phyloP scores from a whole-genome alignment of 2,329 filamentous ascomycete genomes.

The Neurospora sp. region DNA sequence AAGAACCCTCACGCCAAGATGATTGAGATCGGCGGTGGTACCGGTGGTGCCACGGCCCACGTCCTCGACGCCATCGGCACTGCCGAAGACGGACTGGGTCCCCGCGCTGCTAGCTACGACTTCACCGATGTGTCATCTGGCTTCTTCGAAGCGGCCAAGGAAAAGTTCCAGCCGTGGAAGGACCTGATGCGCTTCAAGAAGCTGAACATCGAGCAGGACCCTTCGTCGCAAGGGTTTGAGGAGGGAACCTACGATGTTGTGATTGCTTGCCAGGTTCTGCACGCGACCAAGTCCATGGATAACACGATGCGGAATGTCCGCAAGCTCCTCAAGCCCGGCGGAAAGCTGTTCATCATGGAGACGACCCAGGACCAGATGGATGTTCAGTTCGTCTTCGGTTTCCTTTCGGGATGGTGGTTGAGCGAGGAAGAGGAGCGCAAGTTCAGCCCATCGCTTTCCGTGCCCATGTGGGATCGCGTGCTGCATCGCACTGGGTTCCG shows the following conservation, averaged over 20 bases:
- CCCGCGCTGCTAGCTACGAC: conserved; percentile 10
- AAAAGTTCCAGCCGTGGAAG: conserved; percentile 17
- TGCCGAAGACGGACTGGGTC: neutral
- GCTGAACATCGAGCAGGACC: conserved; percentile 25
- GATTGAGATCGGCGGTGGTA: conserved; percentile 33
- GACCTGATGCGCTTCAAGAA: conserved; percentile 20
- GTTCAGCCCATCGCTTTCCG: conserved; percentile 14
- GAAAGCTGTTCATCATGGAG: conserved; percentile 26
- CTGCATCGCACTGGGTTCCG: conserved; percentile 15
- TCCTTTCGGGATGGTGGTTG: conserved; percentile 16
- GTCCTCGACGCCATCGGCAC: conserved; percentile 20
- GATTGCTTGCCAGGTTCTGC: conserved; percentile 28
- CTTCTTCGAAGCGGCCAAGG: conserved; percentile 23
- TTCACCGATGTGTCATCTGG: conserved; percentile 18
- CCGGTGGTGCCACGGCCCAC: conserved; percentile 27
- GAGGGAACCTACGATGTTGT: conserved; percentile 25
- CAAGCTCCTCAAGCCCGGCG: conserved; percentile 27
- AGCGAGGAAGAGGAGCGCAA: conserved; percentile 17
- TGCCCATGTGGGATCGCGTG: conserved; percentile 19
- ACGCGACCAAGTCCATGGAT: conserved; percentile 23
- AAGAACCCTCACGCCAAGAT: conserved; percentile 21
- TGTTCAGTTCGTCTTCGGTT: conserved; percentile 16
- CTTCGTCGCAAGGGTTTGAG: conserved; percentile 24
- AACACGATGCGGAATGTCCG: conserved; percentile 24
- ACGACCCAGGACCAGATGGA: conserved; percentile 17